Evolutionary conservation across 345 rosid species (phyloP).

Genomic region (Gossypium bickii): DNA sequence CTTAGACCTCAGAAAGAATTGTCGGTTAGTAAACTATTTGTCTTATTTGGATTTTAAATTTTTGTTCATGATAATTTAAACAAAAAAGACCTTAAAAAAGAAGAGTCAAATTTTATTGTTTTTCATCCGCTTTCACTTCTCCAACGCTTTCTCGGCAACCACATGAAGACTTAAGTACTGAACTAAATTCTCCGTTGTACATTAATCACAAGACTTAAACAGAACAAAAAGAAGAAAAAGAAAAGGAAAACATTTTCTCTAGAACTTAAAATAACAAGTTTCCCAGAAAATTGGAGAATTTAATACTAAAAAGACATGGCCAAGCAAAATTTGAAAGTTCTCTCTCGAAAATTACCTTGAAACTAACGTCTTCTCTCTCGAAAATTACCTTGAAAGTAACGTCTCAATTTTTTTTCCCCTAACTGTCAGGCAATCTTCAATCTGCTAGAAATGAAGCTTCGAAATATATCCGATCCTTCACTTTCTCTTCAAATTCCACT

Average conservation of each 20-base stretch:
- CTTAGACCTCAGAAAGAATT: constrained; percentile 1
- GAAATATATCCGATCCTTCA: constrained; percentile 17
- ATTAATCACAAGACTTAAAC: background rate
- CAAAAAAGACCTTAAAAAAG: background rate
- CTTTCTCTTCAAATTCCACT: constrained; percentile 17
- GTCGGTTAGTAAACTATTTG: constrained; percentile 5
- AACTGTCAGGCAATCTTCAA: constrained; percentile 23
- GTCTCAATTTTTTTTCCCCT: constrained; percentile 18
- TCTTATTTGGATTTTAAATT: background rate
- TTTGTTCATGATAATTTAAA: background rate
- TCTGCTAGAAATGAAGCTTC: constrained; percentile 5
- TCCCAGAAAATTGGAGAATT: background rate
- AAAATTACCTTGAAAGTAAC: constrained; percentile 20
- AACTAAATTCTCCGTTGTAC: background rate
- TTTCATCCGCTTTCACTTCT: background rate
- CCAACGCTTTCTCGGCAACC: constrained; percentile 1
- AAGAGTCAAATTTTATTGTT: background rate
- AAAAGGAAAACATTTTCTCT: background rate
- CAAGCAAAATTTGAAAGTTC: background rate
- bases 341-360: constrained; percentile 14
- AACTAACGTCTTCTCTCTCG: background rate
- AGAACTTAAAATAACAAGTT: constrained; percentile 6
- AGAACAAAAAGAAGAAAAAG: background rate
- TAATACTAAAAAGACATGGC: background rate
- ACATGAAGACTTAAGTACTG: background rate